Conservation (phyloP, 1,284 basidiomycete species). For the Takashimella tepidaria region DNA sequence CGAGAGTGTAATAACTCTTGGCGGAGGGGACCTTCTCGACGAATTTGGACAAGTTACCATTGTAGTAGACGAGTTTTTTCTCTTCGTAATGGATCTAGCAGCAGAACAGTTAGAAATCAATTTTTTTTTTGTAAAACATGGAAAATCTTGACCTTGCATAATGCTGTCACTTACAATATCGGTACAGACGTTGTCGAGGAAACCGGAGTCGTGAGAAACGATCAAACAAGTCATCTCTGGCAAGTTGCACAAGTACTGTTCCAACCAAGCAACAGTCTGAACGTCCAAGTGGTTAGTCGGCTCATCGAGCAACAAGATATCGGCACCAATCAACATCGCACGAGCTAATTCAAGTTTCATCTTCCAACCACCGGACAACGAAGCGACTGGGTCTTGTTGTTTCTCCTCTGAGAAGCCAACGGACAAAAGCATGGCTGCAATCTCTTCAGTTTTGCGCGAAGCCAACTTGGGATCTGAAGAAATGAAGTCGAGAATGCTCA, state of each 20-base stretch:
- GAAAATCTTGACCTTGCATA: slow-evolving; percentile 5
- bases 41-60: slow-evolving; percentile 87
- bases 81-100: slow-evolving; percentile 83
- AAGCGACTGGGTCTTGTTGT: slow-evolving; percentile 79
- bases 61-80: slow-evolving; percentile 96
- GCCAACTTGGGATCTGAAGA: slow-evolving; percentile 57
- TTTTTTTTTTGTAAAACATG: too few relatives aligned
- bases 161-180: slow-evolving; percentile 67
- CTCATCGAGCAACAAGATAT: slow-evolving; percentile 69
- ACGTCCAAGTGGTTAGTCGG: slow-evolving; percentile 65
- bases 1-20: slow-evolving; percentile 94
- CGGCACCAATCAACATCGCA: slow-evolving; percentile 96
- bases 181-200: slow-evolving; percentile 94
- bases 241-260: slow-evolving; percentile 78
- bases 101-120: not conserved
- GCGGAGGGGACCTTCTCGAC: slow-evolving; percentile 90
- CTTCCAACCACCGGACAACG: slow-evolving; percentile 98
- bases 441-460: slow-evolving; percentile 59
- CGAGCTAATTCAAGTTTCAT: slow-evolving; percentile 86
- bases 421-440: slow-evolving; percentile 70
- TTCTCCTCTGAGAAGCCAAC: slow-evolving; percentile 88
- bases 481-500: slow-evolving; percentile 83
- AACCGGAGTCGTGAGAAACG: slow-evolving; percentile 96
- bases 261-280: slow-evolving; percentile 86
- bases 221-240: slow-evolving; percentile 86